Base-by-base conservation (phyloP, 257 asterid species). In the Solanum pinnatisectum region DNA sequence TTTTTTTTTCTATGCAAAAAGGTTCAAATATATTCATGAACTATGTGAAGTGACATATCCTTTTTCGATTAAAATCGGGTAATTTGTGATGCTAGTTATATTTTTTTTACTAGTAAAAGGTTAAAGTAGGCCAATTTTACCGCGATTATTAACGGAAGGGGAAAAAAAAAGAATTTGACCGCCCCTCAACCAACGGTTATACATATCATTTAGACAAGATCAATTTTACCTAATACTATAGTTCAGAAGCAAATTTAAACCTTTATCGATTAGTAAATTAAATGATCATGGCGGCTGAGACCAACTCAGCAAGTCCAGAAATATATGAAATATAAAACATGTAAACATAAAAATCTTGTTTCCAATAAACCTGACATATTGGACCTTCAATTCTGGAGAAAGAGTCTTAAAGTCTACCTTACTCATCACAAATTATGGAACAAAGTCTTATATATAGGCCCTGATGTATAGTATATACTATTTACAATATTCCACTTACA, bases 321-420 rank as follows among this genome's bases (percentile, higher is more conserved):
- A 82, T 49, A 49, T 9, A 18, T 82, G 44, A 49, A 82, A 20
- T 18, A 30, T 49, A 49, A 30, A 82, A 49, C 30, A 82, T 1
- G 42, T 49, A 30, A 49, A 82, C 70, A 32, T 87, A 89, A 49
- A 79, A 87, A 67, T 87, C 74, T n/a, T 87, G 93, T 87, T 88
- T 89, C 91, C 91, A 37, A 15, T 49, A 88, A 87, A 77, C 90
- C 90, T 88, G 90, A 91, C 92, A 91, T 82, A 0, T 11, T 74
- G 79, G 49, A 44, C 22, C 46, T 49, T 27, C 86, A 82, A 82
- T 82, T 82, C 44, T 82, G 71, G 44, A 52, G 46, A 49, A 82
- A 49, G 65, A 49, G 44, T 82, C 11, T 32, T 49, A 49, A 49
- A 52, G 86, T 82, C 71, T 27, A 32, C 44, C 42, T 30, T 49